Evolutionary conservation across 371 early-diverging fungal genomes (phyloP).

Genomic region (Haplosporangium sp.): DNA sequence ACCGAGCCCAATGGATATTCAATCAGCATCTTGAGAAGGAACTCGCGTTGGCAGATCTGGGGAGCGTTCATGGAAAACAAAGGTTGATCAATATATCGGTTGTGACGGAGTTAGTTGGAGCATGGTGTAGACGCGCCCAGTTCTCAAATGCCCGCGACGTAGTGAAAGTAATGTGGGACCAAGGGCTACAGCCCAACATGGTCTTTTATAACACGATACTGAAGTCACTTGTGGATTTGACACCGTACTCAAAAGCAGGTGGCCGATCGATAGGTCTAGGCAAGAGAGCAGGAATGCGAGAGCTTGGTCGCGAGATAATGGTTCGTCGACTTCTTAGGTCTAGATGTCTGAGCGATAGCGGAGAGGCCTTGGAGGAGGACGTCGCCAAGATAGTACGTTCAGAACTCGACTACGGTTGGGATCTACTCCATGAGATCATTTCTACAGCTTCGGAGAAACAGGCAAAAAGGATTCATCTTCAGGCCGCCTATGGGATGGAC

Average conservation of each 20-base stretch:
- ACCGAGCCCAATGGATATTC: constrained; percentile 41
- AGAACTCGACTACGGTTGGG: constrained; percentile 37
- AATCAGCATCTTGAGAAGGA: constrained; percentile 29
- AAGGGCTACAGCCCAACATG: constrained; percentile 38
- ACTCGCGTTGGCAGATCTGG: not conserved
- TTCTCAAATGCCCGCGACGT: constrained; percentile 15
- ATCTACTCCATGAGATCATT: constrained; percentile 21
- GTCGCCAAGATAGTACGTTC: constrained; percentile 2
- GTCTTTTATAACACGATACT: constrained; percentile 46
- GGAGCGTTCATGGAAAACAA: not conserved
- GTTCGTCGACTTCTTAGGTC: constrained; percentile 28
- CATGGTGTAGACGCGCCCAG: constrained; percentile 40
- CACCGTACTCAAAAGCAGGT: constrained; percentile 16
- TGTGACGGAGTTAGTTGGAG: constrained; percentile 35
- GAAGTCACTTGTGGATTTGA: constrained; percentile 35
- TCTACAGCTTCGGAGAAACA: constrained; percentile 5
- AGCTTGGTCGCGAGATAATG: constrained; percentile 41
- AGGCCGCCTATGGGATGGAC: constrained; percentile 13
- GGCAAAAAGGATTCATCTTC: not conserved
- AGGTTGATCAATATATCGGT: constrained; percentile 13
- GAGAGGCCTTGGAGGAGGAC: not conserved
- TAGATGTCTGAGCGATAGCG: not conserved
- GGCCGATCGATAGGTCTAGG: constrained; percentile 25
- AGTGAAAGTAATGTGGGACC: constrained; percentile 25
- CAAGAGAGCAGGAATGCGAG: constrained; percentile 23